Conservation (phyloP, 345 rosid genomes). For the Syzygium jambos region DNA sequence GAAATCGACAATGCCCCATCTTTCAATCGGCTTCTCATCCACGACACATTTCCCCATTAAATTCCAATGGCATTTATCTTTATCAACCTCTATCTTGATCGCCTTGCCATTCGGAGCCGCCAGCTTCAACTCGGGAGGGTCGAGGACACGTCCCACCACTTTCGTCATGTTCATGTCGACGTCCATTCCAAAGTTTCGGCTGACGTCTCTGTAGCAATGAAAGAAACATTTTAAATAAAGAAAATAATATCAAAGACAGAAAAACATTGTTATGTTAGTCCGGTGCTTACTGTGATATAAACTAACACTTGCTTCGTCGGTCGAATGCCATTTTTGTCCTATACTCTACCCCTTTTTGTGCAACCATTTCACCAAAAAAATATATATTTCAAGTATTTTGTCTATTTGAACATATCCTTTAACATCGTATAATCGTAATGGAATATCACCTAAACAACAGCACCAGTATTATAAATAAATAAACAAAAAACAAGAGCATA, state of each 20-base stretch:
- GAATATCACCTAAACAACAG: background rate
- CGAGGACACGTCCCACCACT: slow-evolving; percentile 60
- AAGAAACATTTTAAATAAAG: background rate
- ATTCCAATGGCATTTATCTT: slow-evolving; percentile 69
- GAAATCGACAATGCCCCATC: slow-evolving; percentile 79
- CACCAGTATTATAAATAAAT: background rate
- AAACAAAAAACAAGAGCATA: background rate
- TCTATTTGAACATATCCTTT: background rate
- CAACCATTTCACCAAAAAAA: background rate
- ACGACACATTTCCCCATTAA: slow-evolving; percentile 40
- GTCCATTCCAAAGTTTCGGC: slow-evolving; percentile 53
- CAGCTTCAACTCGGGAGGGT: slow-evolving; percentile 65
- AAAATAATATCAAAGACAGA: background rate
- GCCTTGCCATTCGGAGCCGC: slow-evolving; percentile 16
- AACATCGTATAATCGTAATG: background rate
- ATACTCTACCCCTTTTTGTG: background rate
- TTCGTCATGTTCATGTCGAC: slow-evolving; percentile 56
- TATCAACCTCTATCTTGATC: slow-evolving; percentile 34
- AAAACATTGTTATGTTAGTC: background rate
- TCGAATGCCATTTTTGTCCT: background rate
- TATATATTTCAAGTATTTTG: background rate
- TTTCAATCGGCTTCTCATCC: slow-evolving; percentile 43
- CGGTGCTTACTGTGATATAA: background rate
- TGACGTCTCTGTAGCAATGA: slow-evolving; percentile 32
- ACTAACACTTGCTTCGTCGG: background rate